phyloP scores from a whole-genome alignment of 108 stramenopile genomes.

The Skeletonema marinoi region DNA sequence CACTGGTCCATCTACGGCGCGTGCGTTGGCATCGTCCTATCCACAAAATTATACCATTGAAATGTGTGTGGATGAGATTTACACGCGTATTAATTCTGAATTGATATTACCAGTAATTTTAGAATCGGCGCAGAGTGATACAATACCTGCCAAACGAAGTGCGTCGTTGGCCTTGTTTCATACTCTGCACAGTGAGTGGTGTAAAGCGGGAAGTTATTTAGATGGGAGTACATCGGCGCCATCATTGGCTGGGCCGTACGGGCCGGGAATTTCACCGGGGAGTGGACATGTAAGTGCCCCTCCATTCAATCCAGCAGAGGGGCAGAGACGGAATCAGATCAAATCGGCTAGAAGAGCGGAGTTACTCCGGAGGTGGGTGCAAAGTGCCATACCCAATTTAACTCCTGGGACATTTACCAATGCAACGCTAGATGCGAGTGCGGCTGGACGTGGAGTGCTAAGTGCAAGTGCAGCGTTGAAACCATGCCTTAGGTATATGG shows the following conservation, averaged over 20 bases:
- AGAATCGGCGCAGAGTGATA: slow-evolving; percentile 81
- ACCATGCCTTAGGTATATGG: slow-evolving; percentile 78
- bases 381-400: slow-evolving; percentile 68
- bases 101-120: slow-evolving; percentile 74
- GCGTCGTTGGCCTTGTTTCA: slow-evolving; percentile 77
- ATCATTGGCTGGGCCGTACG: slow-evolving; percentile 53
- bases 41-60: slow-evolving; percentile 53
- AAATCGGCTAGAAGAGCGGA: slow-evolving; percentile 70
- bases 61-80: slow-evolving; percentile 72
- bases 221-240: slow-evolving; percentile 44
- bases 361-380: slow-evolving; percentile 78
- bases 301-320: slow-evolving; percentile 20
- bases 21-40: slow-evolving; percentile 53
- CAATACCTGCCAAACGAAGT: slow-evolving; percentile 69
- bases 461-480: slow-evolving; percentile 75
- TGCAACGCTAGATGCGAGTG: slow-evolving; percentile 54
- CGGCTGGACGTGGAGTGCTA: slow-evolving; percentile 72
- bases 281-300: slow-evolving; percentile 10
- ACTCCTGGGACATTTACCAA: slow-evolving; percentile 74
- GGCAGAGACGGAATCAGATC: slow-evolving; percentile 45
- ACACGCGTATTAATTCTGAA: slow-evolving; percentile 71
- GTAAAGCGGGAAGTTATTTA: slow-evolving; percentile 75
- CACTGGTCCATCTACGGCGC: slow-evolving; percentile 73
- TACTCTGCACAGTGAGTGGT: slow-evolving; percentile 65
- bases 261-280: slow-evolving; percentile 29